Conservation (phyloP, 73 alveolate species). For the Stentor coeruleus region DNA sequence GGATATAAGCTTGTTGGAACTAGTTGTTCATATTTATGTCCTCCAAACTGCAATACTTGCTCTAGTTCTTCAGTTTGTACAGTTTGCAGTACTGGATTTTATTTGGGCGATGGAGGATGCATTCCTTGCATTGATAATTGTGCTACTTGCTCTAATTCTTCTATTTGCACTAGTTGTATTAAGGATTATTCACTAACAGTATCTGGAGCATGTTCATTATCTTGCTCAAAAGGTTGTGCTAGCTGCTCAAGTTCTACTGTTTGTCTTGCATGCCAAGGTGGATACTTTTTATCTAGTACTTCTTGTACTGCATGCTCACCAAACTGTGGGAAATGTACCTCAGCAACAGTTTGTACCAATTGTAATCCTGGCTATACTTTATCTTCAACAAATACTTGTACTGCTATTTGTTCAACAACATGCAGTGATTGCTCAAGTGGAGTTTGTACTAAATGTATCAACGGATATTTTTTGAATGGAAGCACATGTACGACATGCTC, state of each 20-base stretch:
- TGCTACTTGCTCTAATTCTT: neutral
- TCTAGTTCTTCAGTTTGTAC: neutral
- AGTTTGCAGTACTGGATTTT: neutral
- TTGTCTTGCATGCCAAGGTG: neutral
- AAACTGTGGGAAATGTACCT: neutral
- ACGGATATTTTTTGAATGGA: too few species aligned
- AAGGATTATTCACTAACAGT: too few species aligned
- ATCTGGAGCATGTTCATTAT: neutral
- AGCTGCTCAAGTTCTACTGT: neutral
- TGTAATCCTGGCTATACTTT: neutral
- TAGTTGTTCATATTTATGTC: neutral
- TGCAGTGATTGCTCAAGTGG: neutral
- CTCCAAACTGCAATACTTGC: neutral
- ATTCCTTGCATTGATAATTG: neutral
- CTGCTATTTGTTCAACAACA: neutral
- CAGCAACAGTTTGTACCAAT: neutral
- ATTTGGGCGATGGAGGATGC: neutral
- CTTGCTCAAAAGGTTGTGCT: too few species aligned
- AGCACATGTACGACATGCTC: too few species aligned
- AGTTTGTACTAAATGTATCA: too few species aligned
- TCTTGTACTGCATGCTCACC: neutral
- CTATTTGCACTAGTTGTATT: neutral
- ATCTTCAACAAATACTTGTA: neutral
- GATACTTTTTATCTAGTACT: neutral
- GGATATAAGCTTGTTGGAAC: neutral